Base-by-base conservation (phyloP, 2,329 filamentous ascomycete species). In the Trichophyton schoenleinii region DNA sequence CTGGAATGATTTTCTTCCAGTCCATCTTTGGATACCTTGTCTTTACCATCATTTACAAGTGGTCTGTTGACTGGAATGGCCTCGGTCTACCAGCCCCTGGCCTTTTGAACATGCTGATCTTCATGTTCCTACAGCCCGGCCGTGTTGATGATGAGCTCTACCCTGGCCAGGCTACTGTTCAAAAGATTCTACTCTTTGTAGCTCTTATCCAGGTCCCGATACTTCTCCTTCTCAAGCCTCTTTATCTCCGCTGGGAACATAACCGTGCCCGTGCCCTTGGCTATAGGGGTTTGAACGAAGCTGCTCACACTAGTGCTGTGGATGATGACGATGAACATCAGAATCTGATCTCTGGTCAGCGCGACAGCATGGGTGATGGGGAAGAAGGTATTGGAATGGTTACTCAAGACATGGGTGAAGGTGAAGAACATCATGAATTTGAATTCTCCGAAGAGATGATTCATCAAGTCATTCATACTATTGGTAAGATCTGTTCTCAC, bases 1-100 rank as follows among this genome's bases (percentile, higher is more conserved):
- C 94, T 5, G 92, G 94, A 59, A 96, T 99, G 92, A 91, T 99
- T 70, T 99, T 99, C 80, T 97, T 99, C 84, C 95, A 99, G 78
- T 86, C 90, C 66, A 99, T 99, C 72, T 99, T 99, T 67, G 94
- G 94, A 59, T 99, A 99, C 72, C 83, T 99, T 18, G 89, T 95
- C 57, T 79, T 96, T 70, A 90, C 89, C 70, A 96, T 99, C 70
- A 78, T 99, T 68, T 97, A 95, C 82, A 99, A 99, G 78, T 99
- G 95, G 94, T 87, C 83, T 8, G 82, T 96, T 42, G 87, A 99
- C 74, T 99, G 94, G 94, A 77, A 78, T 57, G 84, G 80, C 9
- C 81, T 80, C 48, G 84, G 80, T 46, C 72, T 81, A 67, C 81
- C 83, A 64, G 89, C 95, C 1, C 94, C 95, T 1, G 90, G 91